Evolutionary conservation across 2,329 filamentous ascomycete genomes (phyloP), one percentile per base, ranked within the genome.

Genomic region (Dactylonectria estremocensis): DNA sequence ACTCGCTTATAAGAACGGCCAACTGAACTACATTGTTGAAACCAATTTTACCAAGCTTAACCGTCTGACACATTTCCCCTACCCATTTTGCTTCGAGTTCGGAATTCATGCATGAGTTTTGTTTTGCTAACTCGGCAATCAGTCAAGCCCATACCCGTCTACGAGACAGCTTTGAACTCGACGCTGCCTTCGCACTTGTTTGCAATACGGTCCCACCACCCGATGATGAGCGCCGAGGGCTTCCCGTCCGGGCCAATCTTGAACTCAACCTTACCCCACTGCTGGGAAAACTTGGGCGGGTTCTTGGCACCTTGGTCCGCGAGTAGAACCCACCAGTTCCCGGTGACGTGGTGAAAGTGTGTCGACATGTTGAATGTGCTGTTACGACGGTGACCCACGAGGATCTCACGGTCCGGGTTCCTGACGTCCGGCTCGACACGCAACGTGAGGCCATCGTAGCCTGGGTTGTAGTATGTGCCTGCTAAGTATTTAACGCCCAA

Each of bases 11-110:
- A 89, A 89, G 88, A 90, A 90, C 88, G 87, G 88, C 88, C 88
- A 89, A 88, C 88, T 86, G 86, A 90, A 89, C 81, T 75, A 76
- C 78, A 73, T 85, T 90, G 88, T 89, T 86, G 88, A 89, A 77
- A 76, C 72, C 83, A 81, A 83, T 85, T 81, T 81, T 83, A 87
- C 89, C 88, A 90, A 89, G 87, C 87, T 90, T 86, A 89, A 89
- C 86, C 89, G 86, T 90, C 87, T 90, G 88, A 90, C 45, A 48
- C 7, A 11, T 54, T 37, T 18, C 50, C n/a, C 40, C 33, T 48
- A n/a, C 45, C n/a, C 18, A 3, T 24, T 5, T 18, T 55, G 43
- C 20, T 72, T 72, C 65, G 22, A 66, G 66, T 64, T 57, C 60
- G 66, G 45, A 62, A 22, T 45, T 68, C 24, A 4, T 16, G 55